Conservation (phyloP, 2,329 filamentous ascomycete genomes). For the Ascochyta viciae-villosae region DNA sequence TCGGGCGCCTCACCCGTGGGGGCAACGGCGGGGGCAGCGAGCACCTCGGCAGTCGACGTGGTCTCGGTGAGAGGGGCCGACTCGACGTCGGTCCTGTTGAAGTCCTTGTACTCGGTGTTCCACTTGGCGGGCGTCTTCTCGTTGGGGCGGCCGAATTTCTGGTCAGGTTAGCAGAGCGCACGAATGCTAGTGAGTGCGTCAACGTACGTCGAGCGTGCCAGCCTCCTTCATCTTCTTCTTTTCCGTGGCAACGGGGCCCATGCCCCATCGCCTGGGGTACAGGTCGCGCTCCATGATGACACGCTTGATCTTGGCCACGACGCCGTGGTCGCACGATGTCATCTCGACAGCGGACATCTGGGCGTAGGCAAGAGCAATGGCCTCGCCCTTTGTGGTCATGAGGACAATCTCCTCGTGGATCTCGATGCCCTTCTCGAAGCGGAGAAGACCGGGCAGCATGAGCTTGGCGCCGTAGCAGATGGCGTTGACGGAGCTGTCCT, state of each 20-base stretch:
- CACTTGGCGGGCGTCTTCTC: constrained; percentile 93
- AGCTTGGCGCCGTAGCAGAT: constrained; percentile 99
- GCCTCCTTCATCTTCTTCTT: constrained; percentile 99
- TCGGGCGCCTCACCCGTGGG: constrained; percentile 49
- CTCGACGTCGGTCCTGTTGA: constrained; percentile 36
- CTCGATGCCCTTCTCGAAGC: constrained; percentile 92
- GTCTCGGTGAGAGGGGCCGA: constrained; percentile 40
- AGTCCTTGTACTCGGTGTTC: constrained; percentile 93
- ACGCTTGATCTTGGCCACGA: constrained; percentile 98
- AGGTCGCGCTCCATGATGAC: constrained; percentile 99
- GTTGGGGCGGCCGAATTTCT: constrained; percentile 92
- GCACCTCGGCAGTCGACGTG: constrained; percentile 44
- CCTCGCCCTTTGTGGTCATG: constrained; percentile 99
- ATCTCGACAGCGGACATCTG: constrained; percentile 99
- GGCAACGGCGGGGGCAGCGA: constrained; percentile 46
- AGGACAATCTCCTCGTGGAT: constrained; percentile 95
- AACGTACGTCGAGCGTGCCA: constrained; percentile 84
- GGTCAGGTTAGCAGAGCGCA: constrained; percentile 41
- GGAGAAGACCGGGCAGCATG: constrained; percentile 94
- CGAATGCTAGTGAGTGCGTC: neutral
- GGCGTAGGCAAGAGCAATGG: constrained; percentile 93
- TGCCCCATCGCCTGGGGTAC: constrained; percentile 95
- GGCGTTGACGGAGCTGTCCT: constrained; percentile 95
- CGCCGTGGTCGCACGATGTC: constrained; percentile 94
- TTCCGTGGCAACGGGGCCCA: constrained; percentile 89